A percentile compares a stretch with the other conserved stretches of the same genome.
phyloP scores from a whole-genome alignment of 768 basidiomycete species.

The Termitomyces sp. region DNA sequence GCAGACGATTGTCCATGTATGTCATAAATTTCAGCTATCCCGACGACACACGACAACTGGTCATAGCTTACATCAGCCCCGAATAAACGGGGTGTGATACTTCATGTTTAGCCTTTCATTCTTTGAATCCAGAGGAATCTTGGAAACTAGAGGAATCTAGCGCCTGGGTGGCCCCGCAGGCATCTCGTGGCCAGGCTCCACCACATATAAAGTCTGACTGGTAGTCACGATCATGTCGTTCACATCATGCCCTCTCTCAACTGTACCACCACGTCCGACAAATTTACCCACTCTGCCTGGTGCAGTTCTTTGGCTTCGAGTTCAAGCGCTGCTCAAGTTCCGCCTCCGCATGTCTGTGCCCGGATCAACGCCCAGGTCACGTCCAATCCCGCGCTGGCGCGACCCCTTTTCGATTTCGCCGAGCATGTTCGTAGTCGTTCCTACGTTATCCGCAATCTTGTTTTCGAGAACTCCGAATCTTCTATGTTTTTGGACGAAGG shows the following conservation, averaged over 20 bases:
- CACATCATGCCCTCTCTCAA: conserved; percentile 7
- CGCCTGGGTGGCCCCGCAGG: neutral
- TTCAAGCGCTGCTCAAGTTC: neutral
- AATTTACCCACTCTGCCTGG: conserved; percentile 3
- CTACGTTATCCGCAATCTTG: conserved; percentile 18
- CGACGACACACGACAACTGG: neutral
- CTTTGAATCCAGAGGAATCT: neutral
- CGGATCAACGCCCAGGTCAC: conserved; percentile 17
- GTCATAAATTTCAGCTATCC: neutral
- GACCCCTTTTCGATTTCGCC: conserved; percentile 21
- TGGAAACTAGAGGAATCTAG: neutral
- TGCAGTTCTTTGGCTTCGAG: neutral
- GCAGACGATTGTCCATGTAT: neutral
- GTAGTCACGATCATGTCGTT: conserved; percentile 1
- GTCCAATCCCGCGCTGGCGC: conserved; percentile 16
- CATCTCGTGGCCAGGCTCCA: conserved; percentile 4
- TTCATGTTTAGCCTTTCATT: neutral
- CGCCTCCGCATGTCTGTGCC: conserved; percentile 14
- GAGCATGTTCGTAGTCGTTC: conserved; percentile 19
- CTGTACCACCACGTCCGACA: neutral
- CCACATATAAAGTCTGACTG: conserved; percentile 6
- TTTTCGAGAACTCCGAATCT: conserved; percentile 16
- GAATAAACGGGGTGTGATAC: neutral
- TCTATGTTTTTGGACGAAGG: conserved; percentile 25
- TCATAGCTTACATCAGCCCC: no score